A percentile compares a stretch with the other conserved stretches of the same genome.
Conservation (phyloP, 1,139 yeast genomes). For the Blastobotrys indianensis region DNA sequence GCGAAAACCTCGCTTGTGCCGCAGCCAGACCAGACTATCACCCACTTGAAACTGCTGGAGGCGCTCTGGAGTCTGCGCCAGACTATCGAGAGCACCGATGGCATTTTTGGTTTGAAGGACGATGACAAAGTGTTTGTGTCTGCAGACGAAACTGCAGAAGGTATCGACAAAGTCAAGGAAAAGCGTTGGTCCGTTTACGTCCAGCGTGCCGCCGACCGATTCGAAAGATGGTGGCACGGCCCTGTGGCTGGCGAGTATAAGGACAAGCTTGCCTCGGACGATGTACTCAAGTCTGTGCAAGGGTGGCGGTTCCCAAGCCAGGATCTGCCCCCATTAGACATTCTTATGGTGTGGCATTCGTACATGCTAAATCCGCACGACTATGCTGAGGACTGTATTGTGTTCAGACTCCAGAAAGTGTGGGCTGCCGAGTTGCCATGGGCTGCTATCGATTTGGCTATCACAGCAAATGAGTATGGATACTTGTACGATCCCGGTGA, state of each 20-base stretch:
- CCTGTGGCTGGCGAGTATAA: conserved; percentile 6
- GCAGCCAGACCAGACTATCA: conserved; percentile 13
- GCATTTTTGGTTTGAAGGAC: conserved; percentile 16
- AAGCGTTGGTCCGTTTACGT: conserved; percentile 35
- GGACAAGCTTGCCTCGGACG: conserved; percentile 1
- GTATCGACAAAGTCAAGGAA: conserved; percentile 10
- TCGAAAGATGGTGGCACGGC: conserved; percentile 28
- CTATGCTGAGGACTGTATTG: conserved; percentile 31
- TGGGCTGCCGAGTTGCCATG: conserved; percentile 1
- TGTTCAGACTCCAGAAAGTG: neutral
- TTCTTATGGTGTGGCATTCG: conserved; percentile 41
- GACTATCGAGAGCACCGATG: conserved; percentile 16
- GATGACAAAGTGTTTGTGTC: too few species aligned
- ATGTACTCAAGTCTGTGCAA: neutral
- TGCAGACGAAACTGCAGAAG: too few species aligned
- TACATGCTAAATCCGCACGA: conserved; percentile 33
- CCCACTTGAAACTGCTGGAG: conserved; percentile 36
- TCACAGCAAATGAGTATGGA: conserved; percentile 15
- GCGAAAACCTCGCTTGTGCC: too few species aligned
- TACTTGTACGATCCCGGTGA: conserved; percentile 23
- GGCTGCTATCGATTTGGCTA: conserved; percentile 25
- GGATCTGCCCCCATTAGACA: conserved; percentile 37
- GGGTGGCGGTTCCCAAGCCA: conserved; percentile 5
- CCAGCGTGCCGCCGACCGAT: conserved; percentile 34
- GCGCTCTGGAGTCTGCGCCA: conserved; percentile 31